phyloP scores from a whole-genome alignment of 192 early-diverging fungal genomes.

The Umbelopsis ramanniana region DNA sequence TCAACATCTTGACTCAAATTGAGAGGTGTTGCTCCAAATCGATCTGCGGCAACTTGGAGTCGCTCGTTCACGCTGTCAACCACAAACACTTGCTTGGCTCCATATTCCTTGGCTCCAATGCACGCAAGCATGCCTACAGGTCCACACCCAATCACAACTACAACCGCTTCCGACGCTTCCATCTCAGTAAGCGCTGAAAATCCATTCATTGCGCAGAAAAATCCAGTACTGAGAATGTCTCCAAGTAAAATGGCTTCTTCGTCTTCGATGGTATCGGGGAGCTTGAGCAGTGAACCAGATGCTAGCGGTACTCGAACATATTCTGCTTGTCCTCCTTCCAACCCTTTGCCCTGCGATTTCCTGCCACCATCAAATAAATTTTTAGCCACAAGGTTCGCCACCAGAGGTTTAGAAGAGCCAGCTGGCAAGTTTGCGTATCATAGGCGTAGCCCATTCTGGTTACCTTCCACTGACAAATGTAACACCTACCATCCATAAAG shows the following conservation, averaged over 20 bases:
- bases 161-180: conserved; percentile 30
- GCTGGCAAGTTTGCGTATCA: too few species aligned
- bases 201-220: conserved; percentile 56
- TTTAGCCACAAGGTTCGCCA: too few species aligned
- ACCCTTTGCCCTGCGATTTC: conserved; percentile 33
- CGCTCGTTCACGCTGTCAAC: conserved; percentile 47
- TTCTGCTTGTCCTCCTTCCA: conserved; percentile 60
- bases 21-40: conserved; percentile 43
- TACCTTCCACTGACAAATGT: too few species aligned
- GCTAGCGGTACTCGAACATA: conserved; percentile 59
- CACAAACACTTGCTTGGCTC: conserved; percentile 44
- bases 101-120: conserved; percentile 42
- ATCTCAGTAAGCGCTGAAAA: conserved; percentile 34
- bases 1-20: conserved; percentile 26
- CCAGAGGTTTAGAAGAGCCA: too few species aligned
- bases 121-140: conserved; percentile 59
- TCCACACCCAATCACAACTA: conserved; percentile 58
- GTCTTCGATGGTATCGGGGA: conserved; percentile 40
- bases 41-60: conserved; percentile 42
- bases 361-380: neutral
- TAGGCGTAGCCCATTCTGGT: too few species aligned
- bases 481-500: conserved; percentile 48
- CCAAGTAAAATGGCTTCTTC: conserved; percentile 52
- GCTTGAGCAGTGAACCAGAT: conserved; percentile 45
- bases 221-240: conserved; percentile 62